A percentile compares a stretch with the other conserved stretches of the same genome.
phyloP scores from a whole-genome alignment of 2,329 filamentous ascomycete species.

The Fusarium sp. region DNA sequence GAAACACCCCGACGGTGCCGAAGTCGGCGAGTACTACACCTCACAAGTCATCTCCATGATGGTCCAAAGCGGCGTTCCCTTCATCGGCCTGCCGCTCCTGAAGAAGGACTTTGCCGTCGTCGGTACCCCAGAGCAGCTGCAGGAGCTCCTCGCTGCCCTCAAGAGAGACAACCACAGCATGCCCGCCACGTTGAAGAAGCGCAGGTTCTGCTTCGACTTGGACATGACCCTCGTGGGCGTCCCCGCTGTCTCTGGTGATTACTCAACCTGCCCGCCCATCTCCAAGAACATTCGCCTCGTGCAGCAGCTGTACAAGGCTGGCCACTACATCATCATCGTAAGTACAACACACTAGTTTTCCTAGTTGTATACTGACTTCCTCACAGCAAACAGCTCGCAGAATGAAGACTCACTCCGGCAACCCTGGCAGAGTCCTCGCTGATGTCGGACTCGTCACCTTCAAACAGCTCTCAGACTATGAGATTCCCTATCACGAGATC shows the following conservation, averaged over 20 bases:
- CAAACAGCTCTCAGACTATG: not conserved
- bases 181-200: not conserved
- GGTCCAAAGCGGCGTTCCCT: not conserved
- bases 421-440: not conserved
- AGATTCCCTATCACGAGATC: not conserved
- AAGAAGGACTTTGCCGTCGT: not conserved
- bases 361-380: rapidly evolving
- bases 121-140: not conserved
- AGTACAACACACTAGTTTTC: not conserved
- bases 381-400: not conserved
- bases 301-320: not conserved
- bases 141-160: not conserved
- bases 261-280: not conserved
- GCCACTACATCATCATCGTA: not conserved
- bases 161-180: not conserved
- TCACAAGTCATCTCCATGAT: not conserved
- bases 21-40: not conserved
- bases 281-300: not conserved
- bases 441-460: not conserved
- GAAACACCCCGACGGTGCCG: not conserved
- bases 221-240: not conserved
- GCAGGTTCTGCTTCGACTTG: not conserved
- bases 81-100: not conserved
- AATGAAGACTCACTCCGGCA: not conserved
- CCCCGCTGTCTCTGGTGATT: not conserved